Percentiles rank a stretch among this genome's conserved stretches.
These are phyloP conservation scores for Suillus americanus DNA, from an alignment of 768 basidiomycete genomes.

Conservation along the genomic window DNA sequence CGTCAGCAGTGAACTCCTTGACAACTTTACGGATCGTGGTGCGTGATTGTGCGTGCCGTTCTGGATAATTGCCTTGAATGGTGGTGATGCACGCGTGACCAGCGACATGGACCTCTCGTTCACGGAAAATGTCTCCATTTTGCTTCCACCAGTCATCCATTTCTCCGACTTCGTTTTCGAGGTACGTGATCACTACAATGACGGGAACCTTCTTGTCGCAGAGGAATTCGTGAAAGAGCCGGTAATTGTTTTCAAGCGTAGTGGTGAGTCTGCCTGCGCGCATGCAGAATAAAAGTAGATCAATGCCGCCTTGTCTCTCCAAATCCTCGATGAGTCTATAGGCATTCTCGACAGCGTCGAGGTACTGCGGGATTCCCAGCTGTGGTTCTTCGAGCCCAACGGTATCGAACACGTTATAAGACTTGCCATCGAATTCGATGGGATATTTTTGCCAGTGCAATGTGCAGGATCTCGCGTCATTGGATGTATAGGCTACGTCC, in stretches of 20 bases:
- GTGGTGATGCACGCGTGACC: slow-evolving; percentile 44
- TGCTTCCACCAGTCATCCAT: slow-evolving; percentile 40
- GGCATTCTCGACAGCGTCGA: slow-evolving; percentile 27
- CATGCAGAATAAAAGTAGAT: slow-evolving; percentile 40
- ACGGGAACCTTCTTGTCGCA: slow-evolving; percentile 39
- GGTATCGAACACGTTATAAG: slow-evolving; percentile 33
- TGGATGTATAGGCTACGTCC: slow-evolving; percentile 24
- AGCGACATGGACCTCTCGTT: slow-evolving; percentile 26
- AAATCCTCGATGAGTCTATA: slow-evolving; percentile 35
- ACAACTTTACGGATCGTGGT: neutral
- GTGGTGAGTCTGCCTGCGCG: slow-evolving; percentile 38
- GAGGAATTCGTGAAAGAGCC: slow-evolving; percentile 36
- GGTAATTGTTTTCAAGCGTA: slow-evolving; percentile 38
- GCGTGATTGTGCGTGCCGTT: neutral
- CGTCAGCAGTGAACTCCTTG: neutral
- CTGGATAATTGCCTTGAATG: slow-evolving; percentile 18
- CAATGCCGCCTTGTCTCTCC: slow-evolving; percentile 33
- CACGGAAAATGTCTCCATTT: slow-evolving; percentile 31
- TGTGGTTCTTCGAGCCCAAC: slow-evolving; percentile 34
- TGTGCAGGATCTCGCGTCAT: slow-evolving; percentile 35
- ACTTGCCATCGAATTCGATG: slow-evolving; percentile 18
- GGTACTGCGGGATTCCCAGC: slow-evolving; percentile 26
- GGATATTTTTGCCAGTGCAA: slow-evolving; percentile 29
- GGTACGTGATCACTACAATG: slow-evolving; percentile 36
- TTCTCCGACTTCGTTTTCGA: slow-evolving; percentile 32